Evolutionary conservation across 148 eudicot genomes (phyloP), one percentile per base, ranked within the genome.

Genomic region (Silene latifolia): DNA sequence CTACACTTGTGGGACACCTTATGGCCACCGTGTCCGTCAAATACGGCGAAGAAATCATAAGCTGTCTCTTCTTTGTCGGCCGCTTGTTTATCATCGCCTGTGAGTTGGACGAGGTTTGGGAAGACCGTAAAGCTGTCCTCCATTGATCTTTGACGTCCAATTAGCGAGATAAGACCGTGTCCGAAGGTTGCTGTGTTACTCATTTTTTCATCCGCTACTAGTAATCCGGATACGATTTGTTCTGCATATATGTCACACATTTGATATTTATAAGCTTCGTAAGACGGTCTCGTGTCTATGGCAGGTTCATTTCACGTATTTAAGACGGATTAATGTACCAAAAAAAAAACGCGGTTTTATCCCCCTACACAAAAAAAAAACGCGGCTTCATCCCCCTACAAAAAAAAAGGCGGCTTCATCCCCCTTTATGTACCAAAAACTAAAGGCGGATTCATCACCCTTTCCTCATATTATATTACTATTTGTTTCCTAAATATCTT

Each of bases 81-180:
- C 5, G n/a, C 20, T 7, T 11, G 18, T 18, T 27, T 3, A 27
- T 9, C 4, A 9, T 63, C 20, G 5, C 7, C 42, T 14, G 72
- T 63, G 23, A 62, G 70, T 10, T 72, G 73, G 7, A 72, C 57
- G 13, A 80, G 25, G 27, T 27, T 63, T 0, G 82, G 85, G 29
- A 9, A 71, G 3, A 75, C 74, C 4, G 85, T 73, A 0, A 80
- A 79, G 1, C 83, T 78, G 23, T 86, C 87, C 69, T 86, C 83
- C 87, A 85, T 86, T 11, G 70, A 62, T 35, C 88, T 71, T 35
- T 75, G 66, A 54, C 88, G 81, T 12, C 88, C 88, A n/a, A 83
- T 76, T 10, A 83, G 71, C 21, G 88, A 83, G 18, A 83, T 74
- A 0, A 24, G 44, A 6, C 87, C 87, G 51, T 78, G 77, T 0